Evolutionary conservation across 2,329 filamentous ascomycete species (phyloP), one percentile per base, ranked within the genome.

Genomic region (Leptographium radiaticola): DNA sequence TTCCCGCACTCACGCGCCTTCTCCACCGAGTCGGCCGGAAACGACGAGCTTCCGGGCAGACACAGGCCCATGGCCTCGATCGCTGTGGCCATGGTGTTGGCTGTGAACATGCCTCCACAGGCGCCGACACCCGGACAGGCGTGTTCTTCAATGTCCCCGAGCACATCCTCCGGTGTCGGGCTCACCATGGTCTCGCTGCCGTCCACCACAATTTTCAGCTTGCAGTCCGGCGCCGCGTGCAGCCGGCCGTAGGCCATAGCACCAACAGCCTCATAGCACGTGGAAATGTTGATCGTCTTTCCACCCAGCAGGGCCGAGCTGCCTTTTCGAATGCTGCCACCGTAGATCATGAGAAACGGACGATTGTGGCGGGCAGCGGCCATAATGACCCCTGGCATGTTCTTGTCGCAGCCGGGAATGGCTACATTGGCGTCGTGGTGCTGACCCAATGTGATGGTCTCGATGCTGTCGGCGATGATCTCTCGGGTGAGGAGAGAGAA

Each of bases 381-480:
- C 84, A 95, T 95, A 58, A 93, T 75, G 16, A 87, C 85, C 59
- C 90, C 90, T 0, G 90, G 90, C 91, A 96, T 96, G 68, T 96
- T 96, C 79, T 96, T 96, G 72, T 96, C 90, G 67, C 90, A 96
- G 12, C 90, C 90, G 0, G 91, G 89, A 61, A 96, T 91, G 34
- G 87, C 83, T 66, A 96, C 90, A 67, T 90, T 94, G 55, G 89
- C 91, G 66, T 96, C 91, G 68, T 96, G 89, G 61, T 86, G 86
- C 66, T 96, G 90, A 6, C 87, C 91, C 66, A 86, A 91, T 1
- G 89, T 96, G 42, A 95, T 87, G 2, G 87, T 90, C 71, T 97
- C 91, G 63, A 96, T 89, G 61, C 84, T 90, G 70, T 97, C 90
- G 59, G 90, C 90, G 60, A 97, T 96, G 59, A 96, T 83, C 65